Evolutionary conservation across 441 rosid genomes (phyloP).

Genomic region (Euphorbia schlechtendalii): DNA sequence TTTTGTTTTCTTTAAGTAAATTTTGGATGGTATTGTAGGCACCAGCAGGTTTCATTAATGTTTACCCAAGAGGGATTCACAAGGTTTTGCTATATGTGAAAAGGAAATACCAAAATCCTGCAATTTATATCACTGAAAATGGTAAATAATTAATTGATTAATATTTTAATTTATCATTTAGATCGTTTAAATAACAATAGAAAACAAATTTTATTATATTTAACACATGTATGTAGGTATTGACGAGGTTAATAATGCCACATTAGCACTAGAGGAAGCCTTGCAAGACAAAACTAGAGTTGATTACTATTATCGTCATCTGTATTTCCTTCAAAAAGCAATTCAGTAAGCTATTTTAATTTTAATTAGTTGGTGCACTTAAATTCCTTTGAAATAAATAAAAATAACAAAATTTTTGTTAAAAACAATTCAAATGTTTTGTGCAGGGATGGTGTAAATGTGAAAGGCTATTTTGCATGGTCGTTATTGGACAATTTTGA

Average conservation of each 20-base stretch:
- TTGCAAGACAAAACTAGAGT: constrained; percentile 14
- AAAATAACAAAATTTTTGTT: no score
- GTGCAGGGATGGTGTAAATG: constrained; percentile 28
- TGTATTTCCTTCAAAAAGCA: constrained; percentile 15
- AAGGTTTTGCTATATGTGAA: constrained; percentile 1
- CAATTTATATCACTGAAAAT: constrained; percentile 13
- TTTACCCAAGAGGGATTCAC: constrained; percentile 1
- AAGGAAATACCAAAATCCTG: constrained; percentile 1
- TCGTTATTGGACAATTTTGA: constrained; percentile 35
- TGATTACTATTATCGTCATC: constrained; percentile 12
- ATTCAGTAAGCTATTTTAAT: constrained; percentile 17
- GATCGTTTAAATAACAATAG: no score
- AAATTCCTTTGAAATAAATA: no score
- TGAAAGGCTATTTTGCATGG: constrained; percentile 39
- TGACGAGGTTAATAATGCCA: constrained; percentile 20
- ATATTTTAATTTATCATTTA: not conserved
- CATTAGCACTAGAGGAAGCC: constrained; percentile 15
- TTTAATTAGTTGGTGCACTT: no score
- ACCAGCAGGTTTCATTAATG: not conserved
- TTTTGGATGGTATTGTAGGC: no score
- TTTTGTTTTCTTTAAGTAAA: no score
- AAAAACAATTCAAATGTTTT: not conserved
- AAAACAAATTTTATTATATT: no score
- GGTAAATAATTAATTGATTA: not conserved
- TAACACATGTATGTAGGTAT: constrained; percentile 18